Evolutionary conservation across 495 filamentous ascomycete genomes (phyloP), one percentile per base, ranked within the genome.

Genomic region (Hyaloscypha variabilis): DNA sequence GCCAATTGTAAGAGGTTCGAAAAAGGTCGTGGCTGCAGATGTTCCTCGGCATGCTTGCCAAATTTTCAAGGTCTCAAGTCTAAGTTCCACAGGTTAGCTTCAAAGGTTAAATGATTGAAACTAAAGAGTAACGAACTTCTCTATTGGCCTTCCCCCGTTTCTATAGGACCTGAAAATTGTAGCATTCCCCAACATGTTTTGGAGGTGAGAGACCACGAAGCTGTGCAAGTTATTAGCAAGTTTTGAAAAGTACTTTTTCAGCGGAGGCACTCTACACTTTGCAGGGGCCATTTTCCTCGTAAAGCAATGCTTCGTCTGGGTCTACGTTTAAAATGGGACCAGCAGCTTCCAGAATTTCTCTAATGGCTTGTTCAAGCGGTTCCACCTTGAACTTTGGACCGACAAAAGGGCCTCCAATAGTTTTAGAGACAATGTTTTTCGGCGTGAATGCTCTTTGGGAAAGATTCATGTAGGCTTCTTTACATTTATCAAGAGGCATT

Each of bases 31-130:
- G 3, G 75, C 76, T 25, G 81, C 79, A 14, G 79, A 80, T 6
- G 76, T 79, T 6, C 81, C 81, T 25, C 74, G 68, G 52, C 72
- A 76, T 13, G 79, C 83, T 67, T 85, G 72, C 79, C 79, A 85
- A 17, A 84, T 79, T 56, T 66, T 78, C 31, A 34, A 34, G 31
- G 31, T 34, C 31, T 34, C 31, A 34, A 34, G 31, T 34, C 31
- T 34, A 34, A 34, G 31, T 34, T 34, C 31, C 31, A 13, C 31
- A 34, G 13, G 2, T 34, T 34, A 34, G 31, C 31, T 1, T 34
- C 31, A 34, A 34, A 34, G 13, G 1, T 1, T 34, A 3, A 34
- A 1, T 34, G 31, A 13, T 13, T 34, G 31, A 3, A 13, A 34
- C 8, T 6, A 34, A 34, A 34, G 1, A 3, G 31, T 34, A 34